Evolutionary conservation across 345 rosid species (phyloP), one percentile per base, ranked within the genome.

Genomic region (Aquilaria yunnanensis): DNA sequence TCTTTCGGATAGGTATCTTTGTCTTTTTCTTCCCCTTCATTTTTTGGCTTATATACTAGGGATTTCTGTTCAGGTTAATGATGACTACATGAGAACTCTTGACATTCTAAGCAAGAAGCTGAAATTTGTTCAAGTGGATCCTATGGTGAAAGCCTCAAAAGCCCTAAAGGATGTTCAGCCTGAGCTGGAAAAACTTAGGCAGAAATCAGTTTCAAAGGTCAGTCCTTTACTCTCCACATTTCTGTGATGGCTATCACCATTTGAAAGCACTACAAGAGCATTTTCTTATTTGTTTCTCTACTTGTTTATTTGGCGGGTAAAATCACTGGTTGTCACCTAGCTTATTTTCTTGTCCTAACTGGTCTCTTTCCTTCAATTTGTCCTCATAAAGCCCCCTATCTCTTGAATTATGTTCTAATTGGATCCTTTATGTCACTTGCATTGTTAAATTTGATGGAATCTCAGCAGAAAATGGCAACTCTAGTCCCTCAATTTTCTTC

Each of bases 101-200:
- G 96, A 90, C 77, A 82, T 83, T 63, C 85, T 94, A 67, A 90
- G 97, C 82, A 86, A 85, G 87, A 94, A 94, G 80, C 76, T 94
- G 76, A 90, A 88, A 80, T 89, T 81, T 68, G 81, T 84, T 64
- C 91, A 85, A 68, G 85, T 69, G 64, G 97, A 94, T 81, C 76
- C 77, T 23, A 81, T 81, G 77, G 88, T 85, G 54, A 94, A 81
- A 74, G 77, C 81, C 61, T 85, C 99, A 58, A 90, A 88, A 78
- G 95, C 97, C 51, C 81, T 94, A 51, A 94, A 85, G 78, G 99
- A 94, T 74, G 97, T 94, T 67, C 91, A 88, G 59, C 99, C 96
- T 16, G 99, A 94, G 80, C 97, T 94, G 64, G 97, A 90, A 78
- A 90, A 88, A 80, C 90, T 94, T 41, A 78, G 97, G 67, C 97